Evolutionary conservation across 768 basidiomycete genomes (phyloP).

Genomic region (Boletus pseudo-olivaceus): DNA sequence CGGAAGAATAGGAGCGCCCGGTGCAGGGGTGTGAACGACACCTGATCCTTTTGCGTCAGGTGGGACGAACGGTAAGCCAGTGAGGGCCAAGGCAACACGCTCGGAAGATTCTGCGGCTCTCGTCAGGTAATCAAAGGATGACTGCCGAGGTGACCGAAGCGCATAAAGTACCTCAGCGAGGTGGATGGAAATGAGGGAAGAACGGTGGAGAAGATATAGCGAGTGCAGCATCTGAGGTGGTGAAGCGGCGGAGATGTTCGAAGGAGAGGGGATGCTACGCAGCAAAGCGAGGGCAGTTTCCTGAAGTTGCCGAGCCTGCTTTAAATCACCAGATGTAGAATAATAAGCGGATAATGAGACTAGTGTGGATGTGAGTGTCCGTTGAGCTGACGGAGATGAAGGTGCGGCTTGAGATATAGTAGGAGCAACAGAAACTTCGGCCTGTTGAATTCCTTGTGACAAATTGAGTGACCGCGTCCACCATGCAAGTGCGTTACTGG

Average conservation of each 20-base stretch:
- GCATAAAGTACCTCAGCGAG: conserved; percentile 70
- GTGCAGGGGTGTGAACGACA: conserved; percentile 36
- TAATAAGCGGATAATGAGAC: conserved; percentile 73
- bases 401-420: conserved; percentile 41
- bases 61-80: conserved; percentile 37
- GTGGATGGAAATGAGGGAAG: conserved; percentile 69
- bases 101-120: conserved; percentile 68
- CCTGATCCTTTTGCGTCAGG: conserved; percentile 34
- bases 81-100: conserved; percentile 54
- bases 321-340: conserved; percentile 54
- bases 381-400: conserved; percentile 59
- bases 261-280: conserved; percentile 48
- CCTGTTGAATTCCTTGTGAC: conserved; percentile 31
- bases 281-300: conserved; percentile 54
- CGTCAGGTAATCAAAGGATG: conserved; percentile 54
- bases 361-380: conserved; percentile 56
- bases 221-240: conserved; percentile 61
- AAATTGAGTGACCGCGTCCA: conserved; percentile 60
- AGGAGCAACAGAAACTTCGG: conserved; percentile 18
- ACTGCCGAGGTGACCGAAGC: conserved; percentile 35
- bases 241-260: conserved; percentile 41
- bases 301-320: conserved; percentile 53
- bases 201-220: conserved; percentile 66
- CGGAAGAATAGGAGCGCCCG: conserved; percentile 40
- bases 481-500: conserved; percentile 58